A percentile compares a stretch with the other conserved stretches of the same genome.
Conservation (phyloP, 129 eudicot species). For the Flaveria ramosissima region DNA sequence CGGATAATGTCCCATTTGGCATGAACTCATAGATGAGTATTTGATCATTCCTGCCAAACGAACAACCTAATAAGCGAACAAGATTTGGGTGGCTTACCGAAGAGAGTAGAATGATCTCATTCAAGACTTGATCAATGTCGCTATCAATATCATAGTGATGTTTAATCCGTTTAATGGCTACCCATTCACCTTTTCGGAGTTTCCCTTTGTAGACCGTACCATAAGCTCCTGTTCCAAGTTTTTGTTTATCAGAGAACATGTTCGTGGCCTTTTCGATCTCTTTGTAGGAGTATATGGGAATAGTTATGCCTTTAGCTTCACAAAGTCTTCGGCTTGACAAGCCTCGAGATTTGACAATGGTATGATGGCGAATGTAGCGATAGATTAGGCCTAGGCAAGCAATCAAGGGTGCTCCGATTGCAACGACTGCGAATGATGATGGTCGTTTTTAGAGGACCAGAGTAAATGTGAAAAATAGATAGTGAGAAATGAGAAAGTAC, state of each 20-base stretch:
- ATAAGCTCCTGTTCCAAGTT: conserved; percentile 72
- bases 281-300: conserved; percentile 56
- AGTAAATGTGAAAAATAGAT: not conserved
- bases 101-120: conserved; percentile 69
- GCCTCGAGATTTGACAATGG: conserved; percentile 26
- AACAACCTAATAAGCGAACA: conserved; percentile 66
- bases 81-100: conserved; percentile 74
- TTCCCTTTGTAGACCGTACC: conserved; percentile 69
- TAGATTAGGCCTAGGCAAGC: conserved; percentile 41
- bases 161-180: conserved; percentile 64
- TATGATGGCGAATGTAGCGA: conserved; percentile 38
- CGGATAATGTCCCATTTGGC: conserved; percentile 73
- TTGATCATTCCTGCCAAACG: conserved; percentile 58
- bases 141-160: conserved; percentile 44
- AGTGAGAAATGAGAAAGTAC: conserved; percentile 26
- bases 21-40: conserved; percentile 66
- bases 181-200: conserved; percentile 55
- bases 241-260: conserved; percentile 52
- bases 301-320: conserved; percentile 51
- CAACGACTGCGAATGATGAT: conserved; percentile 38
- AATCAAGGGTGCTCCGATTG: conserved; percentile 45
- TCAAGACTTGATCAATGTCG: conserved; percentile 56
- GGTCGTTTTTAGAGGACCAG: not conserved
- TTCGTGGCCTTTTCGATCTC: conserved; percentile 63
- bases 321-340: conserved; percentile 34